Percentiles rank a stretch among this genome's conserved stretches.
These are phyloP conservation scores for Erythrobasidium hasegawianum DNA, from an alignment of 1,284 basidiomycete species.

Conservation along the genomic window DNA sequence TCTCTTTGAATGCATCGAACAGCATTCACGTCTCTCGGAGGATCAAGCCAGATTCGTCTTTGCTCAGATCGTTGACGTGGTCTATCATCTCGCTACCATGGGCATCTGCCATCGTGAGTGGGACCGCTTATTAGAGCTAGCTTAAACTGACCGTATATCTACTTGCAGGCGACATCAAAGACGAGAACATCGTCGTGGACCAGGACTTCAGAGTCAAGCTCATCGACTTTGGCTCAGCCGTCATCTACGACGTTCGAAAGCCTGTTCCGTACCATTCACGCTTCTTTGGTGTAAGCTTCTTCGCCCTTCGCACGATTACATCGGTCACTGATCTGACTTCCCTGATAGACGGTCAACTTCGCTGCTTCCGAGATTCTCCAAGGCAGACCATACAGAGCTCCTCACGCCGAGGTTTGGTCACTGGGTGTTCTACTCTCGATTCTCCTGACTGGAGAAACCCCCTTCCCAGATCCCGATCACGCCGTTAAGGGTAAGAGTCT, in stretches of 20 bases:
- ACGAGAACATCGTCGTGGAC: conserved; percentile 87
- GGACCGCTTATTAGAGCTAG: too few relatives aligned
- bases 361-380: conserved; percentile 67
- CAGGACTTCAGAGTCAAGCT: conserved; percentile 66
- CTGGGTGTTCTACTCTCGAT: conserved; percentile 84
- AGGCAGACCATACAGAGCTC: conserved; percentile 62
- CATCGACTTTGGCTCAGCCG: conserved; percentile 88
- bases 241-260: conserved; percentile 64
- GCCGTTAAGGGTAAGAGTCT: conserved; percentile 55
- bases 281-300: conserved; percentile 64
- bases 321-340: neutral
- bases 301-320: neutral
- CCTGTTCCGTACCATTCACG: conserved; percentile 53
- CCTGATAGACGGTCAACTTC: conserved; percentile 62
- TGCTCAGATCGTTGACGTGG: conserved; percentile 78
- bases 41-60: conserved; percentile 75
- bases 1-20: conserved; percentile 89
- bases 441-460: conserved; percentile 76
- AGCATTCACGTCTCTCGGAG: conserved; percentile 74
- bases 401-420: conserved; percentile 84
- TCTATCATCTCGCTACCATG: conserved; percentile 67
- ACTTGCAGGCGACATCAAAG: conserved; percentile 69
- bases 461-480: conserved; percentile 70
- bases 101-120: conserved; percentile 70
- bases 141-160: neutral